phyloP scores from a whole-genome alignment of 192 early-diverging fungal species.

The Phycomyces nitens region DNA sequence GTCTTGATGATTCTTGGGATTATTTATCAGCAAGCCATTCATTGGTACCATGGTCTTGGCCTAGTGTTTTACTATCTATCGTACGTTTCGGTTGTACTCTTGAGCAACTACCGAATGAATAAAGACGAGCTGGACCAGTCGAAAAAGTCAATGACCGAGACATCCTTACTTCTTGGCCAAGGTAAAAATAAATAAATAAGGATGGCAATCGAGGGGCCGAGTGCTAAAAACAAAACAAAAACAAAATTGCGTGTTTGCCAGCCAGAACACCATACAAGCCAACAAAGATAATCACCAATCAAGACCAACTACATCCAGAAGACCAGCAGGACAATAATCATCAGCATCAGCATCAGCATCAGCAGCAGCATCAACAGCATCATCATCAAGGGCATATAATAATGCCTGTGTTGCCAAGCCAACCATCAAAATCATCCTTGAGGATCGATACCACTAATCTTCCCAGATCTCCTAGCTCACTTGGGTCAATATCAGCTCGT shows the following conservation, averaged over 20 bases:
- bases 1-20: conserved; percentile 50
- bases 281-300: too few species aligned
- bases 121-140: neutral
- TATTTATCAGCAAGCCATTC: conserved; percentile 52
- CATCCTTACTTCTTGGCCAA: conserved; percentile 13
- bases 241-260: too few species aligned
- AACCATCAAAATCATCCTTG: conserved; percentile 8
- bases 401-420: conserved; percentile 22
- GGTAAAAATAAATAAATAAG: conserved; percentile 11
- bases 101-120: conserved; percentile 16
- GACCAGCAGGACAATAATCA: neutral
- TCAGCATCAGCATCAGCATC: neutral
- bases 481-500: conserved; percentile 21
- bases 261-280: too few species aligned
- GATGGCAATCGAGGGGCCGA: too few species aligned
- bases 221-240: too few species aligned
- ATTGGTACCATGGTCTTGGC: conserved; percentile 43
- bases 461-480: conserved; percentile 10
- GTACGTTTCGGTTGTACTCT: conserved; percentile 58
- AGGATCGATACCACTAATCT: conserved; percentile 19
- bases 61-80: conserved; percentile 55
- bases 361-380: neutral
- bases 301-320: neutral
- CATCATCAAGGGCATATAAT: conserved; percentile 33
- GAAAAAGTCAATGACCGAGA: conserved; percentile 11